Percentiles rank a stretch among this genome's conserved stretches.
These are phyloP conservation scores for Nectriaceae sp. DNA, from an alignment of 2,329 filamentous ascomycete genomes.

Conservation along the genomic window DNA sequence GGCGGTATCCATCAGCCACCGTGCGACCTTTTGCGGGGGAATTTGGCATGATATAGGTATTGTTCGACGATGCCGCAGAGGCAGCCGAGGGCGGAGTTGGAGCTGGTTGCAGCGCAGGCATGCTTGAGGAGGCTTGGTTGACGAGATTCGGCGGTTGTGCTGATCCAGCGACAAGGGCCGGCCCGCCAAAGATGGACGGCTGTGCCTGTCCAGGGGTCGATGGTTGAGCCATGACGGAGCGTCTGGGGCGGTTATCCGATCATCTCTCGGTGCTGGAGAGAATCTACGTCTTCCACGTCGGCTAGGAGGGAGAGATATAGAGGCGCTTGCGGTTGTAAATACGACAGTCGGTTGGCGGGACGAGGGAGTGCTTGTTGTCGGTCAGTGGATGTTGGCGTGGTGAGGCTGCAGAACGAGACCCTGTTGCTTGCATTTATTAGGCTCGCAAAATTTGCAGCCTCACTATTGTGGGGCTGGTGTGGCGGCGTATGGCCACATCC, in stretches of 20 bases:
- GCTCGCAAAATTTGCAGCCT: not conserved
- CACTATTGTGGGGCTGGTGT: not conserved
- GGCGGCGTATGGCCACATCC: no score
- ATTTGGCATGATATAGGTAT: constrained; percentile 90
- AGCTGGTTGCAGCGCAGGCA: constrained; percentile 26
- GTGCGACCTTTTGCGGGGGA: constrained; percentile 71
- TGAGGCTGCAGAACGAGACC: not conserved
- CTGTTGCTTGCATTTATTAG: not conserved
- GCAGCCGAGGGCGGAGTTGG: constrained; percentile 24
- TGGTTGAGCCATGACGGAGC: constrained; percentile 45
- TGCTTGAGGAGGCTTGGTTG: constrained; percentile 28
- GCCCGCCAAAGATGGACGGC: constrained; percentile 51
- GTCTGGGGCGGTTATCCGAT: constrained; percentile 18
- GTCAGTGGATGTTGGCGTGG: no score
- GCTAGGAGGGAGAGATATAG: not conserved
- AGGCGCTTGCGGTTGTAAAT: not conserved
- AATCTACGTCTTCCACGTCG: not conserved
- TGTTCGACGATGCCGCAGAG: constrained; percentile 51
- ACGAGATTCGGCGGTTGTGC: constrained; percentile 25
- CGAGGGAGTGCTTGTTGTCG: no score
- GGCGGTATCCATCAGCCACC: constrained; percentile 75
- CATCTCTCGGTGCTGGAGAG: constrained; percentile 18
- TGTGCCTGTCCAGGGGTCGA: constrained; percentile 45
- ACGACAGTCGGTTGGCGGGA: no score
- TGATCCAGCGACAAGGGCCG: constrained; percentile 29